Base-by-base conservation (phyloP, 2,329 filamentous ascomycete genomes). In the Ascochyta pisi region DNA sequence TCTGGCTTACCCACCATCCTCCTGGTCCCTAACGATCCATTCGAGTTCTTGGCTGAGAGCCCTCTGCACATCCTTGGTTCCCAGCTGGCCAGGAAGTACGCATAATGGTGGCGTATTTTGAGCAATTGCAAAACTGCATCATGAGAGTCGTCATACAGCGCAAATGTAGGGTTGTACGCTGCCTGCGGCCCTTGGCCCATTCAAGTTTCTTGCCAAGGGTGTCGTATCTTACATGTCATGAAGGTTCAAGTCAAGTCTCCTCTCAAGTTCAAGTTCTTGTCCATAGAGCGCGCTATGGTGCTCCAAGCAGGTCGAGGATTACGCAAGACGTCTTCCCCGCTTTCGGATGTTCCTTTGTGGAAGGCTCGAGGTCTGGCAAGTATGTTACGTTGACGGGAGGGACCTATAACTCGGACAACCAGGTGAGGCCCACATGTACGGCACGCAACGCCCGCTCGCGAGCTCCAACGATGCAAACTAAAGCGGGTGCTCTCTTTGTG, bases 361-460 rank as follows among this genome's bases (percentile, higher is more conserved):
- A 34, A n/a, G 13, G 31, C 31, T 34, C 10, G 15, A 34, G 15
- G 12, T 34, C 31, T 13, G 13, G n/a, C 31, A n/a, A n/a, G 15
- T 12, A n/a, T n/a, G 6, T 5, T n/a, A 22, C 6, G 15, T 22
- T 38, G 16, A 22, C 35, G 22, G 3, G 4, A 38, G 7, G 15
- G 22, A 22, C 16, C n/a, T 2, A n/a, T 22, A 9, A 19, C 1
- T 41, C 8, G 9, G 4, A 15, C 26, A 50, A 12, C 31, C 16
- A 50, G 19, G 23, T 56, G 26, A 51, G 46, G 35, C 33, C 27
- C 42, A 35, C 39, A 45, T 45, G 37, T 10, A 7, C 31, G 9
- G n/a, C 40, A 23, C 26, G 41, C 35, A 54, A 31, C 37, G 33
- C 19, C 31, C 39, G 4, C 19, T 41, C 26, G 37, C 24, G 39